Evolutionary conservation across 1,284 basidiomycete genomes (phyloP).

Genomic region (Trichosporon faecale): DNA sequence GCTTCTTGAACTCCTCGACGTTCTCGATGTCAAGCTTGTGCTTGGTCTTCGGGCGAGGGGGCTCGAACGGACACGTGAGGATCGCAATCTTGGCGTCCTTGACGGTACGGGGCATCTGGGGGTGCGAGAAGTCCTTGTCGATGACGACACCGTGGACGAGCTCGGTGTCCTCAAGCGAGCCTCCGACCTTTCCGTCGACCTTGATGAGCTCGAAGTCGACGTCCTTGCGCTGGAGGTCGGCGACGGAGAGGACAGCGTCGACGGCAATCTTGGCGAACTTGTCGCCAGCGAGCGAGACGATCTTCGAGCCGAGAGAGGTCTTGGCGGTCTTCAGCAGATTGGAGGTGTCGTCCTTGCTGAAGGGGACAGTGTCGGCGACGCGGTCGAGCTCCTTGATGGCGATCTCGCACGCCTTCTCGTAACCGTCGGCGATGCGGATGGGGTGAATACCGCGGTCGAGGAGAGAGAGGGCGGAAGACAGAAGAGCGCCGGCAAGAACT

Average conservation of each 20-base stretch:
- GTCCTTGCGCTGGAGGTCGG: conserved; percentile 89
- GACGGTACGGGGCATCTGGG: conserved; percentile 90
- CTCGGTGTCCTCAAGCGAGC: conserved; percentile 87
- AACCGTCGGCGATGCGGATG: conserved; percentile 97
- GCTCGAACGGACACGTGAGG: conserved; percentile 97
- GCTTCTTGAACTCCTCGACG: conserved; percentile 96
- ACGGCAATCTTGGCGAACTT: conserved; percentile 98
- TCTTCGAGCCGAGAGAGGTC: conserved; percentile 96
- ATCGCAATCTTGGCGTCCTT: conserved; percentile 91
- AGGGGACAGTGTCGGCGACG: conserved; percentile 81
- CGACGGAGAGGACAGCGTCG: conserved; percentile 91
- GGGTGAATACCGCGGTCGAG: conserved; percentile 97
- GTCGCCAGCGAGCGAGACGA: conserved; percentile 92
- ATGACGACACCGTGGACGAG: conserved; percentile 82
- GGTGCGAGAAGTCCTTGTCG: conserved; percentile 99
- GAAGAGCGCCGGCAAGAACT: conserved; percentile 94
- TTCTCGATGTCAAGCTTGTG: conserved; percentile 97
- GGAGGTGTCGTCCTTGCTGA: conserved; percentile 73
- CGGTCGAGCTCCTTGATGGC: conserved; percentile 86
- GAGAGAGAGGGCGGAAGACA: conserved; percentile 63
- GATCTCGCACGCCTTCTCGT: conserved; percentile 86
- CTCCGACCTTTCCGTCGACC: conserved; percentile 97
- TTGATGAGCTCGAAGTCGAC: conserved; percentile 99
- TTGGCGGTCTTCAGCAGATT: conserved; percentile 92
- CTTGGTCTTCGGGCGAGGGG: conserved; percentile 98